Base-by-base conservation (phyloP, 2,329 filamentous ascomycete species). In the Nannizziopsis arthrosporioides region DNA sequence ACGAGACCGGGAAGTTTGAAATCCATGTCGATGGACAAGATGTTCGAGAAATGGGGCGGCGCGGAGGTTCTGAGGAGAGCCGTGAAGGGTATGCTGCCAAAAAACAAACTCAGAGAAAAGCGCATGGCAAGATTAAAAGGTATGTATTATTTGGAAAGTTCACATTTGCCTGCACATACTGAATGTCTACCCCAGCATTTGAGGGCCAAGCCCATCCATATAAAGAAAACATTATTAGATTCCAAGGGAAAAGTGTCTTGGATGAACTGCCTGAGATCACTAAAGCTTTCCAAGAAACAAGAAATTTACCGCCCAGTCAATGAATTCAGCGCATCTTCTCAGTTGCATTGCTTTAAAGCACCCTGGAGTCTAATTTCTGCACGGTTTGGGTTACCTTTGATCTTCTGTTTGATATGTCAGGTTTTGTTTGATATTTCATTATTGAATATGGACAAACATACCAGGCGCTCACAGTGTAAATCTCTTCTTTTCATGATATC, bases 71-170 rank as follows among this genome's bases (percentile, higher is more conserved):
- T 98, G 63, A 76, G 87, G 61, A 85, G 88, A 66, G 92, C 93
- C 1, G 93, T 98, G 36, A 84, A 84, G 63, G 93, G 93, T 42
- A 98, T 98, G 92, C 69, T 98, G 68, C 92, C 92, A 47, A 98
- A 98, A 78, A 98, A 98, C 70, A 73, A 89, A 60, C 70, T 98
- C 61, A 74, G 90, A 59, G 88, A 95, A 65, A 85, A 87, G 73
- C 73, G 93, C 55, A 71, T 98, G 70, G 86, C 82, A 34, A 75
- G 92, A 57, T 70, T 98, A 63, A 98, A 96, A 78, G 73, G 76
- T 78, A 55, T 60, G 73, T 18, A 12, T 2, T n/a, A 11, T 17
- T 42, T 46, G 36, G 12, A 43, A 31, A 32, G 30, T 15, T 34
- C 5, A 35, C 8, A 19, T 40, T n/a, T 44, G 32, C 35, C 11